Percentiles rank a stretch among this genome's conserved stretches.
Evolutionary conservation across 441 rosid species (phyloP).

Genomic region (Populus hybrid): DNA sequence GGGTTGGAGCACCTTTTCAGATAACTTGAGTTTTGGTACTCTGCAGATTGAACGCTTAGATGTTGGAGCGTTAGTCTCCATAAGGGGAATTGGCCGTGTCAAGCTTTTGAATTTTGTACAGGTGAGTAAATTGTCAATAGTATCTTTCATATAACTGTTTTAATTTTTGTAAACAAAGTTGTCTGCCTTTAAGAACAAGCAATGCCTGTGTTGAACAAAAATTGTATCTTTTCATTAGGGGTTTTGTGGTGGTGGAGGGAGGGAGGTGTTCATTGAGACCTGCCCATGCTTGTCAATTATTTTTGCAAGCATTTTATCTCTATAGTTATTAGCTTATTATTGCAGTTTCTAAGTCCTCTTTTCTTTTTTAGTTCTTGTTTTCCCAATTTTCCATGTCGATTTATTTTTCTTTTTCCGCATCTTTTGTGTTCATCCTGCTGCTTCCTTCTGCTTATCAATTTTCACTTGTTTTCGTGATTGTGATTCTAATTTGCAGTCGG

Average conservation of each 20-base stretch:
- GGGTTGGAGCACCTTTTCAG: neutral
- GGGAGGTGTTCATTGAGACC: neutral
- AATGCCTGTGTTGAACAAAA: neutral
- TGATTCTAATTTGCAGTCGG: constrained; percentile 45
- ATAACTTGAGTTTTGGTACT: constrained; percentile 12
- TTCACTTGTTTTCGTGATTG: neutral
- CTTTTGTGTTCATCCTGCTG: neutral
- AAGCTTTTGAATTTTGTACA: constrained; percentile 50
- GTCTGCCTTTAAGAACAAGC: neutral
- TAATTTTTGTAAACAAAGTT: neutral
- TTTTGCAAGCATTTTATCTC: neutral
- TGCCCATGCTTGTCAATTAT: neutral
- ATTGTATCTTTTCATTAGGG: too few relatives aligned
- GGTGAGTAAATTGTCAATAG: constrained; percentile 29
- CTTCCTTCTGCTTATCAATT: neutral
- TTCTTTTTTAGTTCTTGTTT: neutral
- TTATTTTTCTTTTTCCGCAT: neutral
- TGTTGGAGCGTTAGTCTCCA: constrained; percentile 66
- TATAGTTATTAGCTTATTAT: neutral
- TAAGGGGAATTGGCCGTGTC: constrained; percentile 68
- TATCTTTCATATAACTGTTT: neutral
- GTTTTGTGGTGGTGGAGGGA: too few relatives aligned
- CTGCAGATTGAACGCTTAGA: constrained; percentile 62
- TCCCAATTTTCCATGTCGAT: neutral
- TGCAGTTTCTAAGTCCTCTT: neutral